Conservation (phyloP, 2,329 filamentous ascomycete species). For the Cryphonectria nitschkei region DNA sequence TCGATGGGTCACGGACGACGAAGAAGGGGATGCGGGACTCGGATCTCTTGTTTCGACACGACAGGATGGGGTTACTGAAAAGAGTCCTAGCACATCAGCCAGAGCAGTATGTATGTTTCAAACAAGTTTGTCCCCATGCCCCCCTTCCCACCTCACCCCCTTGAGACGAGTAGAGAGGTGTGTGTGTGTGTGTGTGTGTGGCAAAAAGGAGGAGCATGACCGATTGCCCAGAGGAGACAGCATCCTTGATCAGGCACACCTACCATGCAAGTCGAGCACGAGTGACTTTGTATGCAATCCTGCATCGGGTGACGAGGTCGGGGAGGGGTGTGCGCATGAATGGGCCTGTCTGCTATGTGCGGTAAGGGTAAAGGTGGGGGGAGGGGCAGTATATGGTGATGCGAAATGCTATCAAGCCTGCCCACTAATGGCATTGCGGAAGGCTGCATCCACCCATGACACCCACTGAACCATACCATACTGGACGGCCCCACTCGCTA, state of each 20-base stretch:
- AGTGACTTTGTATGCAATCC: not conserved
- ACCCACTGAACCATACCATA: not conserved
- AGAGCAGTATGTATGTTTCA: not conserved
- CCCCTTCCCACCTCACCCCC: no score
- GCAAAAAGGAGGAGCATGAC: not conserved
- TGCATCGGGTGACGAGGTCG: no score
- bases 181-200: not conserved
- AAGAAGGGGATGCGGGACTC: not conserved
- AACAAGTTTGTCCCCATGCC: not conserved
- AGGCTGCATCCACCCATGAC: not conserved
- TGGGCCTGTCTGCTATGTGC: not conserved
- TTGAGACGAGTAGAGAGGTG: not conserved
- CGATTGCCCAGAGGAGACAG: not conserved
- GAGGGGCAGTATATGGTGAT: not conserved
- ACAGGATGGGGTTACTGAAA: no score
- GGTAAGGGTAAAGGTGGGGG: not conserved
- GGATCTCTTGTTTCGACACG: not conserved
- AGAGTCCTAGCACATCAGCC: no score
- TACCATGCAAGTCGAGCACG: not conserved
- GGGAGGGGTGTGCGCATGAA: no score
- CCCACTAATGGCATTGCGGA: not conserved
- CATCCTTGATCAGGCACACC: not conserved
- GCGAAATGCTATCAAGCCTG: not conserved
- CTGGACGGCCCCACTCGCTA: not conserved
- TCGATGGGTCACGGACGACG: not conserved